Evolutionary conservation across 2,329 filamentous ascomycete genomes (phyloP).

Genomic region (Trichoderma atrobrunneum): DNA sequence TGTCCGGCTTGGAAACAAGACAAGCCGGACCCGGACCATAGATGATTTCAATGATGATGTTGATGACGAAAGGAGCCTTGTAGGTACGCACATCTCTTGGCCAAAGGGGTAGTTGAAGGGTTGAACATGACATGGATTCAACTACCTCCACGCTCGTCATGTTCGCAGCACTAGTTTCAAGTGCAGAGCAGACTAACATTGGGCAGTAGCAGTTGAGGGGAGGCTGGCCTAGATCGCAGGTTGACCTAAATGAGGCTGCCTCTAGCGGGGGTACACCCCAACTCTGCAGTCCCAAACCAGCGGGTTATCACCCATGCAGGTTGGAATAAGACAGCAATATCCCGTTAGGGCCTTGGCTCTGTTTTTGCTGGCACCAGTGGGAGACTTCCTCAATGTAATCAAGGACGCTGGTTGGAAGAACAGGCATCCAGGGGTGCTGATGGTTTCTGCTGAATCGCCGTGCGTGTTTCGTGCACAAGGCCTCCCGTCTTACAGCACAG

Average conservation of each 20-base stretch:
- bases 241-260: not conserved
- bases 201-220: not conserved
- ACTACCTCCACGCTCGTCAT: not conserved
- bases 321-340: not conserved
- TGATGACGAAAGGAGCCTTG: not conserved
- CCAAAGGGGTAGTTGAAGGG: no score
- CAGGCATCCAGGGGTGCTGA: not conserved
- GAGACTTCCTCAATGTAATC: not conserved
- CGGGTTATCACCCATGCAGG: not conserved
- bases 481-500: not conserved
- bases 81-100: not conserved
- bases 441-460: not conserved
- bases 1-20: not conserved
- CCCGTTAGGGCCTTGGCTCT: not conserved
- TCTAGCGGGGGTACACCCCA: not conserved
- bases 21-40: not conserved
- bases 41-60: not conserved
- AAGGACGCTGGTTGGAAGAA: not conserved
- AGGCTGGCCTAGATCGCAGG: not conserved
- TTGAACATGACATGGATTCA: not conserved
- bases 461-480: not conserved
- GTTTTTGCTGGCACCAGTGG: conserved; percentile 10
- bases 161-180: not conserved
- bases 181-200: not conserved
- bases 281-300: not conserved